Evolutionary conservation across 208 protist genomes (phyloP), one percentile per base, ranked within the genome.

Genomic region (Borovskyia barvae): DNA sequence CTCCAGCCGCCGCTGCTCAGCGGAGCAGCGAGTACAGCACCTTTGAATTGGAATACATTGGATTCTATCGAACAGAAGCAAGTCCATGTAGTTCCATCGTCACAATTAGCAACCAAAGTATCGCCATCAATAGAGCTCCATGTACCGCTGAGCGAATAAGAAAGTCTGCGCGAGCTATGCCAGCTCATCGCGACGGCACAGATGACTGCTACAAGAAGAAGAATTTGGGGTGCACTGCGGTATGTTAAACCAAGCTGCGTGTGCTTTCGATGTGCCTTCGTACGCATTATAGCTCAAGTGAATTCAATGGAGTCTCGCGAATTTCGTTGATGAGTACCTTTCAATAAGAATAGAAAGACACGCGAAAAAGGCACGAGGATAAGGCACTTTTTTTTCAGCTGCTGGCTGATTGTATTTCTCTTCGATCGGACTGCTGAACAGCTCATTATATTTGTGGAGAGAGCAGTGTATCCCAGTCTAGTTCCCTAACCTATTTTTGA

Each of bases 141-240:
- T 12, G 56, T 64, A 7, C 65, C 62, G 12, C 43, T 47, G 11
- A 80, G 48, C 12, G 46, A 45, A 50, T 72, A 62, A 15, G 62
- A 63, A 0, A 80, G 53, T 17, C 67, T 66, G 6, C 58, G 53
- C 14, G 67, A 66, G 35, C 73, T 80, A 8, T 56, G 62, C 73
- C 73, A 75, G 45, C 73, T 80, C 47, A 73, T 62, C 29, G 61
- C 57, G 19, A 63, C 56, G 36, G 78, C 37, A 40, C 26, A 70
- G 17, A 76, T 29, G 24, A 76, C 70, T 39, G 60, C 53, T 17
- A 55, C 48, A 35, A 75, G 49, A 24, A 80, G 39, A 35, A 49
- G 36, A 17, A 48, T 24, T 22, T 32, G 41, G 26, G 60, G 30
- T 2, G 22, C 43, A 30, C 35, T 72, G 24, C 66, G 57, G 32